A percentile compares a stretch with the other conserved stretches of the same genome.
Evolutionary conservation across 1,139 yeast species (phyloP).

Genomic region (Tardiomyces blankii): DNA sequence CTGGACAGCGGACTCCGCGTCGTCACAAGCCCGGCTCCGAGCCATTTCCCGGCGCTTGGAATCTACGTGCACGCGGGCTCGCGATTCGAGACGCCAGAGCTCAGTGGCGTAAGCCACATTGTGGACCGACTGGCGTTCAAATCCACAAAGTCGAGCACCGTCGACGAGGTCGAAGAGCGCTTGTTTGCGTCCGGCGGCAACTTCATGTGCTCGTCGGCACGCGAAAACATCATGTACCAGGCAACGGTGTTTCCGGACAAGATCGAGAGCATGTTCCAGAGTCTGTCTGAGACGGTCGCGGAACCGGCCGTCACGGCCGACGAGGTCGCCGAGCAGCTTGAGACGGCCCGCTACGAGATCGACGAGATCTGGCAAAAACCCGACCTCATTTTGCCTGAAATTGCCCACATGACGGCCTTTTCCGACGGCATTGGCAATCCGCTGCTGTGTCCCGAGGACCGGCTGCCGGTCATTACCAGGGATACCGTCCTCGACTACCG

Average conservation of each 20-base stretch:
- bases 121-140: constrained; percentile 80
- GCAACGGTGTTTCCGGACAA: constrained; percentile 87
- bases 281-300: constrained; percentile 71
- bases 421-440: constrained; percentile 78
- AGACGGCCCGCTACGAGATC: constrained; percentile 72
- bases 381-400: constrained; percentile 80
- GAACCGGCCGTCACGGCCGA: constrained; percentile 56
- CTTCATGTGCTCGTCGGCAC: constrained; percentile 84
- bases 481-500: constrained; percentile 53
- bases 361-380: constrained; percentile 74
- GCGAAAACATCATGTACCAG: constrained; percentile 89
- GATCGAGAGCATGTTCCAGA: constrained; percentile 68
- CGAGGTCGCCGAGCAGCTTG: constrained; percentile 65
- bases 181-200: constrained; percentile 84
- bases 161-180: constrained; percentile 62
- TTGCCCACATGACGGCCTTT: constrained; percentile 77
- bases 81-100: constrained; percentile 48
- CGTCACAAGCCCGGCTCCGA: constrained; percentile 78
- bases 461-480: constrained; percentile 44
- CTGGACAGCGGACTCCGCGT: constrained; percentile 71
- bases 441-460: constrained; percentile 65
- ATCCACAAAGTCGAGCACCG: constrained; percentile 53
- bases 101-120: constrained; percentile 70
- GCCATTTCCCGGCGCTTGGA: constrained; percentile 88
- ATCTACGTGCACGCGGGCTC: constrained; percentile 87